phyloP scores from a whole-genome alignment of 2,329 filamentous ascomycete genomes.

The Penicillium crustosum region DNA sequence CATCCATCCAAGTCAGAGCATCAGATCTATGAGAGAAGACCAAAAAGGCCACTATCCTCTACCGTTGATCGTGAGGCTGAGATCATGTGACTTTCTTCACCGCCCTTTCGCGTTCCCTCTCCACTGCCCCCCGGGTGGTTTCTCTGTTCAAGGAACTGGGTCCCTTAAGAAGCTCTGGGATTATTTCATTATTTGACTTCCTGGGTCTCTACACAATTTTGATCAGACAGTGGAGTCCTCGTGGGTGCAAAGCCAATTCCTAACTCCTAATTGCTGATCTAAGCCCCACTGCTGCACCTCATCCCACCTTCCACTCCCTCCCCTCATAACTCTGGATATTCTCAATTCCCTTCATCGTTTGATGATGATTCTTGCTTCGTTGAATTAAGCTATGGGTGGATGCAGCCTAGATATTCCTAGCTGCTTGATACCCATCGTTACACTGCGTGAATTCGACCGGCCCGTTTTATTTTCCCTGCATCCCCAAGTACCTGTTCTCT shows the following conservation, averaged over 20 bases:
- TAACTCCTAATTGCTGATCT: conserved; percentile 17
- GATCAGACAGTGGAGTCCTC: conserved; percentile 17
- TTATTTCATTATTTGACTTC: conserved; percentile 15
- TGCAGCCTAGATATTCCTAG: conserved; percentile 32
- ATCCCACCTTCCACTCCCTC: conserved; percentile 25
- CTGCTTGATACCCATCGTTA: conserved; percentile 33
- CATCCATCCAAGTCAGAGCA: neutral
- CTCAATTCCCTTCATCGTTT: conserved; percentile 13
- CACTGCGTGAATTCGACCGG: conserved; percentile 17
- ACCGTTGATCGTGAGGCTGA: conserved; percentile 21
- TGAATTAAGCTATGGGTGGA: conserved; percentile 37
- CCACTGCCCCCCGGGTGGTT: conserved; percentile 15
- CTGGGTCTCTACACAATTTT: conserved; percentile 1
- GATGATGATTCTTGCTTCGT: conserved; percentile 31
- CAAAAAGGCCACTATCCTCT: conserved; percentile 1
- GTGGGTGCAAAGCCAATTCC: conserved; percentile 12
- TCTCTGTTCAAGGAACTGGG: conserved; percentile 14
- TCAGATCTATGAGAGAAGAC: neutral
- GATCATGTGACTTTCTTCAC: conserved; percentile 30
- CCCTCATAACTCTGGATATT: conserved; percentile 7
- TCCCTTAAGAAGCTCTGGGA: conserved; percentile 8
- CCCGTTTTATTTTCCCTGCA: conserved; percentile 17
- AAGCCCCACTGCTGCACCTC: conserved; percentile 25
- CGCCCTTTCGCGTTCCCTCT: conserved; percentile 29
- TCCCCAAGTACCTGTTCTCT: conserved; percentile 12